Conservation (phyloP, 805 yeast species). For the Spathaspora hagerdaliae region DNA sequence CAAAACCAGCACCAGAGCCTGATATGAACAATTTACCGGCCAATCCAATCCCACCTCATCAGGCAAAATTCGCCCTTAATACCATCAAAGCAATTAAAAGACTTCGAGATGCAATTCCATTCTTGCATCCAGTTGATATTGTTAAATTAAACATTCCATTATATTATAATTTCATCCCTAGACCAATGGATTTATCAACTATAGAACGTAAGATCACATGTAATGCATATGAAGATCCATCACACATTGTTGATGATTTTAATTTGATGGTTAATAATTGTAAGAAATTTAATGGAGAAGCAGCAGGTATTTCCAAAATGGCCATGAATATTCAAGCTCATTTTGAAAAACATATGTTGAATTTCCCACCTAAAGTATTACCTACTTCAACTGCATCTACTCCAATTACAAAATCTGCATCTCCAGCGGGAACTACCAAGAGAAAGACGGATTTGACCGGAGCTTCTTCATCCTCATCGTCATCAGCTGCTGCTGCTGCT, state of each 20-base stretch:
- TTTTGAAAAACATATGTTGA: conserved; percentile 87
- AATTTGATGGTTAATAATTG: conserved; percentile 84
- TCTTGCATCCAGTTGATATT: conserved; percentile 84
- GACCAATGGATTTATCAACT: conserved; percentile 93
- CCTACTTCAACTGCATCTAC: conserved; percentile 15
- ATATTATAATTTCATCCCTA: conserved; percentile 74
- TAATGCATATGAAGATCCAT: conserved; percentile 69
- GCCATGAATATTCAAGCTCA: conserved; percentile 86
- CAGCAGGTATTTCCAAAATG: conserved; percentile 84
- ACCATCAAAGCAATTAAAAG: conserved; percentile 84
- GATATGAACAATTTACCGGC: conserved; percentile 66
- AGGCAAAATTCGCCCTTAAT: conserved; percentile 71
- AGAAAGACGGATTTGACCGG: conserved; percentile 17
- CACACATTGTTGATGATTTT: conserved; percentile 71
- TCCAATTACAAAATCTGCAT: conserved; percentile 5
- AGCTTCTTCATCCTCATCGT: neutral
- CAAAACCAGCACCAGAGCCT: conserved; percentile 70
- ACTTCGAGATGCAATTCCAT: conserved; percentile 89
- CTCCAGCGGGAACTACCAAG: conserved; percentile 9
- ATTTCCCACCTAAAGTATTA: conserved; percentile 68
- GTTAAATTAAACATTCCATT: conserved; percentile 86
- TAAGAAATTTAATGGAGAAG: conserved; percentile 77
- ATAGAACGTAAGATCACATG: conserved; percentile 74
- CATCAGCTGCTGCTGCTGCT: neutral
- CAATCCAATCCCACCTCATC: conserved; percentile 76